Evolutionary conservation across 495 filamentous ascomycete genomes (phyloP), one percentile per base, ranked within the genome.

Genomic region (Tuber brumale): DNA sequence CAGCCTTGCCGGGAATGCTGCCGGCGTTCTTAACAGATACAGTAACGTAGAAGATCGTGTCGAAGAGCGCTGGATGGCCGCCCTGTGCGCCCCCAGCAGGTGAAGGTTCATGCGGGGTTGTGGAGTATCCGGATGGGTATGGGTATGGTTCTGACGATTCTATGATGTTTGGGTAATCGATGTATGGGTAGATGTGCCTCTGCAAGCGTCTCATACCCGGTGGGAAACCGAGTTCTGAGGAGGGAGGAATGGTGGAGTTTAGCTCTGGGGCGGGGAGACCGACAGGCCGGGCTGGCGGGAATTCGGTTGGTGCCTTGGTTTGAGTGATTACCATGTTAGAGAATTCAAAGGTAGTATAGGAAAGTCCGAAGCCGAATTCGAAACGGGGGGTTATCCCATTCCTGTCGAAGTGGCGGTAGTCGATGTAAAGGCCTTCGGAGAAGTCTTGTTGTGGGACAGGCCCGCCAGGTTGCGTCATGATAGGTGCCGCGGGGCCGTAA

Each of bases 401-500:
- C 78, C 90, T 91, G 86, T 98, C 95, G 82, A 97, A 97, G 77
- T 96, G 88, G 12, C 95, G 91, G 82, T 98, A 97, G 83, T 97
- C 95, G 81, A 96, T 89, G 79, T 93, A 93, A 9, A 97, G 85
- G 0, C 93, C 93, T 78, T 97, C 93, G 6, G 85, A 86, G 78
- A 97, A 95, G 81, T 92, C 89, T 80, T 96, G 92, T 83, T 97
- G 94, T 3, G 95, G 95, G 0, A 91, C 85, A 12, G 90, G 82
- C 19, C 87, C 90, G 77, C 94, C 93, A 6, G 93, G 88, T 66
- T 89, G 86, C 82, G 92, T 94, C 76, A 96, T 84, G 35, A 99
- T 86, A 76, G 93, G 88, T 1, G 88, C 93, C 8, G 89, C 90
- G 8, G 91, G 89, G 0, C 95, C 95, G 76, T 97, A 97, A 83